Evolutionary conservation across 352 stramenopile genomes (phyloP), one percentile per base, ranked within the genome.

Genomic region (Phytophthora agathidicida): DNA sequence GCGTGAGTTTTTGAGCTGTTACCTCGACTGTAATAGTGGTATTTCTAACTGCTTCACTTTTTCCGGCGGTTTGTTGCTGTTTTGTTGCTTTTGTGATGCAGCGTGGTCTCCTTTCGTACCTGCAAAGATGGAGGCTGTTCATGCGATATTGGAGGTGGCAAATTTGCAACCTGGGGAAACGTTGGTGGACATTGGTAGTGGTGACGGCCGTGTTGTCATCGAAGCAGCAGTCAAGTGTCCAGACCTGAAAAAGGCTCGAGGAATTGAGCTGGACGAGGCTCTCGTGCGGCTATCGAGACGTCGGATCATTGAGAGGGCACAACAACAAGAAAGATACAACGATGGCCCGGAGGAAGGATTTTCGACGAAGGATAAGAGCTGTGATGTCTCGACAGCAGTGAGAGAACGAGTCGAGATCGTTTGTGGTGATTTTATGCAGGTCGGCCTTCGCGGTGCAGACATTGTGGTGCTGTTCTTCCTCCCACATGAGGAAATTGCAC

Each of bases 71-170:
- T 35, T 27, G 27, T 16, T 16, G 44, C n/a, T 39, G 7, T 62
- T 62, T 35, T 27, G 27, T 16, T 16, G 44, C n/a, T 3, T 24
- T 43, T 51, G 26, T 20, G 26, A 20, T 23, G 14, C 45, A 91
- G 81, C 79, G 2, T 91, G 81, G 78, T 88, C 81, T 20, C 81
- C 81, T 7, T 91, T 88, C 31, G 74, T 89, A 17, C 81, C 81
- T 3, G 78, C 74, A 31, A 84, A 84, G 44, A 63, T 74, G 23
- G 74, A 89, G 27, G 81, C 81, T 1, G 78, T 86, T 2, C 31
- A 60, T 32, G 75, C 60, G 50, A 88, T 91, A 63, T 57, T 90
- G 10, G 36, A 45, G 17, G 50, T 88, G 17, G 75, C 69, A 3
- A 51, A 36, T 16, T 52, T 84, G n/a, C 64, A 75, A 14, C 50